Conservation (phyloP, 83 land plant species). For the Larix sibirica region DNA sequence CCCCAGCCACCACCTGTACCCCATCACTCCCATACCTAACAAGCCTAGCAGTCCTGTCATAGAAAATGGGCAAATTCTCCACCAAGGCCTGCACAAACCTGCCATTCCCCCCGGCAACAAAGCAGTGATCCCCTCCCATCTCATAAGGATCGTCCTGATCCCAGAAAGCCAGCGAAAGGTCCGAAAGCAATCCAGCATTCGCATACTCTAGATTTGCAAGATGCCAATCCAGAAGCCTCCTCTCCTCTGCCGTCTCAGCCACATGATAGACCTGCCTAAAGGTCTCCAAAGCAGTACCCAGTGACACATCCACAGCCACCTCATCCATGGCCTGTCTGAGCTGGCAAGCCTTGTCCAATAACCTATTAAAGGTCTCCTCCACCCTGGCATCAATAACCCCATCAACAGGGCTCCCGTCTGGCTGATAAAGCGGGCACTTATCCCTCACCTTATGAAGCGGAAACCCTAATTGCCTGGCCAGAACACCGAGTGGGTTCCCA, state of each 20-base stretch:
- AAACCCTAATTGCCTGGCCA: constrained; percentile 81
- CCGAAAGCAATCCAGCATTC: constrained; percentile 82
- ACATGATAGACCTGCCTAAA: constrained; percentile 56
- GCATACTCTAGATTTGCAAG: constrained; percentile 96
- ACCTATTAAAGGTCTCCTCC: constrained; percentile 76
- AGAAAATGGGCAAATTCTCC: constrained; percentile 76
- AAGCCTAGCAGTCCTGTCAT: constrained; percentile 55
- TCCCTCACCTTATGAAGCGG: constrained; percentile 95
- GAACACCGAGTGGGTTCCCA: constrained; percentile 91
- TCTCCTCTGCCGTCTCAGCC: constrained; percentile 57
- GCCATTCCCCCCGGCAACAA: constrained; percentile 91
- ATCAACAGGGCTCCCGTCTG: constrained; percentile 65
- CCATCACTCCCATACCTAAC: constrained; percentile 82
- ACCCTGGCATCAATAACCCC: constrained; percentile 62
- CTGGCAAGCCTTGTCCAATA: constrained; percentile 82
- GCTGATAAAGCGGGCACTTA: constrained; percentile 85
- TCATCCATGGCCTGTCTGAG: constrained; percentile 74
- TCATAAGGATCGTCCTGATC: constrained; percentile 99
- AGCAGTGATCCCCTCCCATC: constrained; percentile 99
- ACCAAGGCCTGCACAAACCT: constrained; percentile 74
- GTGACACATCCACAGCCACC: constrained; percentile 60
- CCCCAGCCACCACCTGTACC: constrained; percentile 68
- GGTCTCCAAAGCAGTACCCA: constrained; percentile 82
- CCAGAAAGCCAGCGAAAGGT: constrained; percentile 89
- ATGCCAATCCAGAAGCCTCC: constrained; percentile 91